Evolutionary conservation across 768 basidiomycete species (phyloP).

Genomic region (Amanita exitialis): DNA sequence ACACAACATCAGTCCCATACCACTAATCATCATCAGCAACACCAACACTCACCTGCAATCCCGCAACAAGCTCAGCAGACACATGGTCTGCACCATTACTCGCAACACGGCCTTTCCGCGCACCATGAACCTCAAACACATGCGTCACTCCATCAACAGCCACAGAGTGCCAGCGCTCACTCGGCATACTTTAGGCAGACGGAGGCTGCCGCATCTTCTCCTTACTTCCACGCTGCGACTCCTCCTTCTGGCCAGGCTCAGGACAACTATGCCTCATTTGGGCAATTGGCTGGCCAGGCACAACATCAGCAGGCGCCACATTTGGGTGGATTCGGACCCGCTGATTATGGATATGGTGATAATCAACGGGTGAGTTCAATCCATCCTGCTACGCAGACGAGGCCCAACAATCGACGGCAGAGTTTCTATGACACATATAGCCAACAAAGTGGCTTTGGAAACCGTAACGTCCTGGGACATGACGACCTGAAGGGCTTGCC

Average conservation of each 20-base stretch:
- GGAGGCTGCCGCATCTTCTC: constrained; percentile 33
- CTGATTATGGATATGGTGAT: constrained; percentile 64
- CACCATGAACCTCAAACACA: constrained; percentile 57
- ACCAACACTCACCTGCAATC: constrained; percentile 27
- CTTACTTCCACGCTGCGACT: constrained; percentile 73
- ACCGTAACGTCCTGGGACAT: constrained; percentile 45
- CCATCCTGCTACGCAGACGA: constrained; percentile 1
- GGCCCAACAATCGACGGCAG: constrained; percentile 24
- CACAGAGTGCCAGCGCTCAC: constrained; percentile 30
- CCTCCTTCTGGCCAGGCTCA: constrained; percentile 61
- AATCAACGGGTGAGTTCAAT: constrained; percentile 45
- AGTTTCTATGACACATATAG: constrained; percentile 71
- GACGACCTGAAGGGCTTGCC: constrained; percentile 71
- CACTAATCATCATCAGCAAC: constrained; percentile 25
- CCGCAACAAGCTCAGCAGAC: constrained; percentile 35
- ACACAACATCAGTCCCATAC: constrained; percentile 25
- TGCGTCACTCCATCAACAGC: constrained; percentile 29
- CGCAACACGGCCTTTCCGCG: constrained; percentile 55
- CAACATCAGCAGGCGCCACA: constrained; percentile 54
- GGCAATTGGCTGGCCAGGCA: constrained; percentile 46
- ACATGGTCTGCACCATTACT: constrained; percentile 40
- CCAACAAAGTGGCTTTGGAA: constrained; percentile 54
- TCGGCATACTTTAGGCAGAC: constrained; percentile 63
- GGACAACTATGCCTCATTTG: constrained; percentile 56
- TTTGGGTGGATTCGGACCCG: constrained; percentile 42